Evolutionary conservation across 306 rosid genomes (phyloP).

Genomic region (Cyclanthera cordifolia): DNA sequence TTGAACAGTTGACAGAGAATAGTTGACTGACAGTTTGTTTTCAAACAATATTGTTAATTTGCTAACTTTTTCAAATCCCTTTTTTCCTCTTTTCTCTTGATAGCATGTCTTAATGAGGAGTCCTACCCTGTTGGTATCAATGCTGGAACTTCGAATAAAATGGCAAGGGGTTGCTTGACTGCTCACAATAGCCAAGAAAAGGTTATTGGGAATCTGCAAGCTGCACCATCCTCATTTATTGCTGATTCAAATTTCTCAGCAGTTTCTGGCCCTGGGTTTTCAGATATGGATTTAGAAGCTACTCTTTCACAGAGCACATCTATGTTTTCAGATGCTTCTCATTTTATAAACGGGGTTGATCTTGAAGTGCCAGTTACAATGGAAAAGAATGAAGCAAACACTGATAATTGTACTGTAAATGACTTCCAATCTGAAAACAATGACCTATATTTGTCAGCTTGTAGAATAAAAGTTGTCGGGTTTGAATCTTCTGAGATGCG

Average conservation of each 20-base stretch:
- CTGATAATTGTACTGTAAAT: constrained; percentile 52
- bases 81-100: constrained; percentile 12
- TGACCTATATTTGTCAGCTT: constrained; percentile 77
- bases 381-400: constrained; percentile 30
- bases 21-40: neutral
- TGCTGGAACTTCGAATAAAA: constrained; percentile 50
- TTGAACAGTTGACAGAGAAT: neutral
- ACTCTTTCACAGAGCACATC: constrained; percentile 37
- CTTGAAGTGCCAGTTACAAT: constrained; percentile 30
- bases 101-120: constrained; percentile 85
- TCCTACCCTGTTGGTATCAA: constrained; percentile 57
- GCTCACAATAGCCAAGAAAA: constrained; percentile 52
- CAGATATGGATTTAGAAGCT: constrained; percentile 47
- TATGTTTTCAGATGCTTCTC: constrained; percentile 27
- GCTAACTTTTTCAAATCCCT: neutral
- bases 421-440: constrained; percentile 80
- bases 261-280: constrained; percentile 27
- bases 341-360: constrained; percentile 32
- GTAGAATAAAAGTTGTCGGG: constrained; percentile 69
- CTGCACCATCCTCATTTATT: constrained; percentile 38
- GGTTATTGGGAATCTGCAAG: constrained; percentile 33
- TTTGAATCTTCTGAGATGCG: constrained; percentile 82
- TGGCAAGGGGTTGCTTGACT: constrained; percentile 27
- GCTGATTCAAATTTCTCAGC: constrained; percentile 38
- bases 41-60: neutral